These are phyloP conservation scores for Polyporus tsugae DNA, from an alignment of 1,284 basidiomycete species.

Conservation along the genomic window DNA sequence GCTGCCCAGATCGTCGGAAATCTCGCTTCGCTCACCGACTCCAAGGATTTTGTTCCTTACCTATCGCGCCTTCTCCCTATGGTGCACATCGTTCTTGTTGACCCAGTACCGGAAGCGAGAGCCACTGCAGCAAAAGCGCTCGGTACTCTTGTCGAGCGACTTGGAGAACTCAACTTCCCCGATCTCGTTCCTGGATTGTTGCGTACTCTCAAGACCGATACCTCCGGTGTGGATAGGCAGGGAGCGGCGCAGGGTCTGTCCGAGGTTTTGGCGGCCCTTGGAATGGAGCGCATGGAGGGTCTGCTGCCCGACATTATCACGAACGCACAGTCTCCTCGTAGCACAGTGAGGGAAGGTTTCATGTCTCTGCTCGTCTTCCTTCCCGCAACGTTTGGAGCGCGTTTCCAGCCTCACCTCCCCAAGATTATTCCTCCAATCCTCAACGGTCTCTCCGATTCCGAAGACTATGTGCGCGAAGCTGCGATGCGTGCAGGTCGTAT, in stretches of 20 bases:
- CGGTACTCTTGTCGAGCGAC: conserved; percentile 95
- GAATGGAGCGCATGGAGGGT: conserved; percentile 96
- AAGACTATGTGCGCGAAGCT: conserved; percentile 95
- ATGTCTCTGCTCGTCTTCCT: conserved; percentile 98
- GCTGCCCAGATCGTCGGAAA: conserved; percentile 98
- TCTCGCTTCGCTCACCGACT: conserved; percentile 92
- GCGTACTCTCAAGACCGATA: conserved; percentile 91
- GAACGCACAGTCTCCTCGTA: conserved; percentile 88
- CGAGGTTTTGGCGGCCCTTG: conserved; percentile 95
- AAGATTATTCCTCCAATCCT: conserved; percentile 96
- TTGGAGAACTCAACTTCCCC: conserved; percentile 96
- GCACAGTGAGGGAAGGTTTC: conserved; percentile 97
- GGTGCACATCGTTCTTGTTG: conserved; percentile 92
- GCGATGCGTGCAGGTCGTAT: conserved; percentile 99
- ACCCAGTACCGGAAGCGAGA: conserved; percentile 96
- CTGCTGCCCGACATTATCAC: conserved; percentile 94
- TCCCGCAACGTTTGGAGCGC: conserved; percentile 94
- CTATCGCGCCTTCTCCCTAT: conserved; percentile 89
- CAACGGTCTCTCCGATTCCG: conserved; percentile 90
- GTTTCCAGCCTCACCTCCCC: conserved; percentile 95
- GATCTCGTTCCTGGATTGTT: conserved; percentile 93
- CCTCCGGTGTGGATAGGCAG: conserved; percentile 95
- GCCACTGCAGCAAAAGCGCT: conserved; percentile 97
- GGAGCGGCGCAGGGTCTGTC: conserved; percentile 98
- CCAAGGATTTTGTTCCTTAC: conserved; percentile 98